Evolutionary conservation across 768 basidiomycete genomes (phyloP), one percentile per base, ranked within the genome.

Genomic region (Coprinellus micaceus): DNA sequence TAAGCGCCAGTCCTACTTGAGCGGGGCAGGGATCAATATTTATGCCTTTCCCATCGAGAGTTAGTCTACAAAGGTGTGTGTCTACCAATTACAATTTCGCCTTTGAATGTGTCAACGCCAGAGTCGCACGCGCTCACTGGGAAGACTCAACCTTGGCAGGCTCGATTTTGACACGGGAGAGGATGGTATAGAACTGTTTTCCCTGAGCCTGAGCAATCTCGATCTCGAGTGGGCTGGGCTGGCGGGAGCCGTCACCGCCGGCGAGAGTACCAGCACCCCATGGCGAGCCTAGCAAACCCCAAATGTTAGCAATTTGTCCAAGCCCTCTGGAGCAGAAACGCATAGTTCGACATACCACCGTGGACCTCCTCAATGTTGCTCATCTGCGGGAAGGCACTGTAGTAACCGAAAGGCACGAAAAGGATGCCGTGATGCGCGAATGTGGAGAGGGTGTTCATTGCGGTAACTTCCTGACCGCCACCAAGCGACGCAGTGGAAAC

Each of bases 241-340:
- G 79, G 61, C 88, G 84, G 15, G 80, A 73, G 25, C 84, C 85
- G 57, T 80, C 77, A 9, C 70, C 64, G 43, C 74, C 77, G 12
- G 86, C 76, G 61, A 82, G 74, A 29, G 87, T 87, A 45, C 87
- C 89, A n/a, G 88, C 84, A 60, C 91, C 91, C 82, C 85, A 94
- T 0, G 91, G 81, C 19, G 86, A 86, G 44, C 89, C 88, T 86
- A n/a, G n/a, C n/a, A n/a, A n/a, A n/a, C n/a, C n/a, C n/a, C n/a
- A n/a, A n/a, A n/a, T n/a, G n/a, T n/a, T n/a, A n/a, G n/a, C n/a
- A n/a, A n/a, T n/a, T n/a, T n/a, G n/a, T n/a, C n/a, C n/a, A n/a
- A n/a, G n/a, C n/a, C n/a, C n/a, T n/a, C n/a, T n/a, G n/a, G n/a
- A n/a, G n/a, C n/a, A n/a, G n/a, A n/a, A n/a, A n/a, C n/a, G n/a